Conservation (phyloP, 495 filamentous ascomycete genomes). For the Trichoderma reesei region DNA sequence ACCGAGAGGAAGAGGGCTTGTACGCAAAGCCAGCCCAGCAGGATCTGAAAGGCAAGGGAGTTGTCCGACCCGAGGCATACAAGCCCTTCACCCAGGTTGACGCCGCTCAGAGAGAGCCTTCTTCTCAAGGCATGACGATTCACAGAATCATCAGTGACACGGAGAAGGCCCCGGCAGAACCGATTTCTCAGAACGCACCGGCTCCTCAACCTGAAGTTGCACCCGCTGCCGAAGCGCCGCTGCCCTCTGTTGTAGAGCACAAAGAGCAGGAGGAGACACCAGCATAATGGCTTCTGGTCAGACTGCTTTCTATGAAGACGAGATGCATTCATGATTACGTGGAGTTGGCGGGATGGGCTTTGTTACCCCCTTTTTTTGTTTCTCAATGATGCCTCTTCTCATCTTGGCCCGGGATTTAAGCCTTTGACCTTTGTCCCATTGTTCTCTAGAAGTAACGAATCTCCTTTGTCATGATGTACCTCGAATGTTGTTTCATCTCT, state of each 20-base stretch:
- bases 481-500: not conserved
- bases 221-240: not conserved
- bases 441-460: slow-evolving; percentile 5
- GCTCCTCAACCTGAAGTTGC: not conserved
- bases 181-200: not conserved
- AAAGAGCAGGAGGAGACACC: not conserved
- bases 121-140: not conserved
- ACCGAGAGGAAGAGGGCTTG: slow-evolving; percentile 24
- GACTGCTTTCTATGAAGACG: not conserved
- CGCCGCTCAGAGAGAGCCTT: not conserved
- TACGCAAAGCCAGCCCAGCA: not conserved
- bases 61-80: not conserved
- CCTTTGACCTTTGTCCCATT: no score
- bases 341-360: slow-evolving; percentile 6
- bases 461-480: slow-evolving; percentile 6
- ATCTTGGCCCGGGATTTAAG: no score
- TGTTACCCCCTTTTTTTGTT: slow-evolving; percentile 5
- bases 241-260: not conserved
- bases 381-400: not conserved
- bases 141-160: not conserved
- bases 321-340: not conserved
- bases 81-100: not conserved
- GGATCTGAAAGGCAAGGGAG: not conserved
- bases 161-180: not conserved
- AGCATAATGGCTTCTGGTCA: not conserved